Percentiles rank a stretch among this genome's conserved stretches.
Evolutionary conservation across 108 stramenopile genomes (phyloP).

Genomic region (Cylindrotheca fusiformis): DNA sequence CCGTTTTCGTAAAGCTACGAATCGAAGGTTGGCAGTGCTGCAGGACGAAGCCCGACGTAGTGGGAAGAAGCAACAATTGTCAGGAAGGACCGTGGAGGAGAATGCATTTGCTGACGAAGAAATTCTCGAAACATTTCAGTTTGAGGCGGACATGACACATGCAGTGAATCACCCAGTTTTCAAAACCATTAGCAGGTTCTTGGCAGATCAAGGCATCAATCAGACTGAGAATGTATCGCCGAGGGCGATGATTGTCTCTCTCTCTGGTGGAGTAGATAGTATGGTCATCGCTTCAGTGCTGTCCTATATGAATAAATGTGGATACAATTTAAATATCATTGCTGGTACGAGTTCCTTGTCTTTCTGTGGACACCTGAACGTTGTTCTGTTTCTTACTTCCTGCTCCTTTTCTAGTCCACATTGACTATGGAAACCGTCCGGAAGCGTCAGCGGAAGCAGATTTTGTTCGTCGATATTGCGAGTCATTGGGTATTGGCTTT

Average conservation of each 20-base stretch:
- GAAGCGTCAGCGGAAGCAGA: conserved; percentile 89
- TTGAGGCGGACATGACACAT: conserved; percentile 65
- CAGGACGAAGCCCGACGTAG: conserved; percentile 73
- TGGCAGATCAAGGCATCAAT: conserved; percentile 33
- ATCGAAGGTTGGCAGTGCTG: conserved; percentile 71
- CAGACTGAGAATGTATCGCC: conserved; percentile 1
- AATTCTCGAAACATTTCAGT: conserved; percentile 71
- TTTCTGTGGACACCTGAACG: too few species aligned
- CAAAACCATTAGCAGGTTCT: conserved; percentile 66
- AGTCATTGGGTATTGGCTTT: conserved; percentile 51
- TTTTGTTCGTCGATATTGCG: conserved; percentile 81
- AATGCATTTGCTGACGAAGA: conserved; percentile 55
- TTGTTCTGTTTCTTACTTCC: too few species aligned
- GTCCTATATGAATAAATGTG: conserved; percentile 48
- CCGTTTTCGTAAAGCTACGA: conserved; percentile 84
- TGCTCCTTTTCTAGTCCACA: conserved; percentile 62
- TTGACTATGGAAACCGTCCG: conserved; percentile 96
- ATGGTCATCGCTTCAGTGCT: conserved; percentile 94
- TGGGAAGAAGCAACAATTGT: conserved; percentile 25
- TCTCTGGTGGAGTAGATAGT: conserved; percentile 97
- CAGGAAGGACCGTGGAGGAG: neutral
- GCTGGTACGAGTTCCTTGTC: conserved; percentile 34
- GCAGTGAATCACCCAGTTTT: conserved; percentile 52
- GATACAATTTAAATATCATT: conserved; percentile 43
- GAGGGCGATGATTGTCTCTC: conserved; percentile 65